Base-by-base conservation (phyloP, 345 rosid genomes). In the Erucastrum elatum region DNA sequence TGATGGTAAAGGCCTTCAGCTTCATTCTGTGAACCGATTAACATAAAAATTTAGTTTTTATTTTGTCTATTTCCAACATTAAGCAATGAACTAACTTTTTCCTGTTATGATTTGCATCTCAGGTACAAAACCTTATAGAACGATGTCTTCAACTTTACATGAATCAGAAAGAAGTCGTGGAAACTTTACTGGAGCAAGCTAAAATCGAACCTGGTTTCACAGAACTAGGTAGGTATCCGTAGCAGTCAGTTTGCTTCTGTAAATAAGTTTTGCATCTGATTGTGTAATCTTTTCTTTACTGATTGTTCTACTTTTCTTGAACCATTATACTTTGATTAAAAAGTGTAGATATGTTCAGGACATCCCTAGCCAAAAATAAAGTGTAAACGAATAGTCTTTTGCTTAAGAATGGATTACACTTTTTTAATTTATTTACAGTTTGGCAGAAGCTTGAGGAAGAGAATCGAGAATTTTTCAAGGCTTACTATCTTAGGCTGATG, bases 361-460 rank as follows among this genome's bases (percentile, higher is more conserved):
- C 31, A 60, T 68, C 33, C 8, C 1, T 29, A 9, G 31, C 60
- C n/a, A 66, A 27, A 27, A 66, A 66, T 39, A 68, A 68, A 31
- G 37, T 46, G 35, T 76, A 5, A 11, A 39, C 12, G 33, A 12
- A 15, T 75, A 31, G 53, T 68, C 21, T 29, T 29, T 16, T 51
- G 21, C 21, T 51, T 51, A 51, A 51, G n/a, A 13, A 7, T 13
- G 6, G 7, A 13, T 62, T 75, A 31, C 26, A 17, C 53, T 80
- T 77, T 60, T 71, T 70, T 76, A 51, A 69, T 70, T 69, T 21
- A 62, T 79, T 80, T 71, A 62, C 84, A 96, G 99, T 96, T 83
- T 96, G 99, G 99, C 95, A 96, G 89, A 93, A 94, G 88, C 99
- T 96, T 79, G 98, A 96, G 83, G 98, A 94, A 85, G 97, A 93